These are phyloP conservation scores for Purshia tridentata DNA, from an alignment of 306 rosid genomes.

Conservation along the genomic window DNA sequence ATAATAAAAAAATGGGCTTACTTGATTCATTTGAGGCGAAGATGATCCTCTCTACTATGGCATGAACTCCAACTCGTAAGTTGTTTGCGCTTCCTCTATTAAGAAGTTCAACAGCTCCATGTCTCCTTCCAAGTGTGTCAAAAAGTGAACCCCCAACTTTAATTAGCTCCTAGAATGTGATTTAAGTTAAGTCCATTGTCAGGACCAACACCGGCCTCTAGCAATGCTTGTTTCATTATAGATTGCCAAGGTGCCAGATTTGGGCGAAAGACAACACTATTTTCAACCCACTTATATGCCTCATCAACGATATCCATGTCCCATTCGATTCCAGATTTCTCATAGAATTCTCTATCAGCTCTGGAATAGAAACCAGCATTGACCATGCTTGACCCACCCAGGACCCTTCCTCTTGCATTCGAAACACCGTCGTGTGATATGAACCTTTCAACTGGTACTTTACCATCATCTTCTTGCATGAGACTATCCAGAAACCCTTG, in stretches of 20 bases:
- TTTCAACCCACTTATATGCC: conserved; percentile 32
- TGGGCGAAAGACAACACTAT: not conserved
- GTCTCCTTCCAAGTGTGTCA: conserved; percentile 18
- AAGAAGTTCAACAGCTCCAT: conserved; percentile 25
- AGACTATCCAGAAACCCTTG: conserved; percentile 8
- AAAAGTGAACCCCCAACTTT: conserved; percentile 18
- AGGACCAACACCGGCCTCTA: conserved; percentile 22
- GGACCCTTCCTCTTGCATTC: conserved; percentile 24
- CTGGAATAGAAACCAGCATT: conserved; percentile 29
- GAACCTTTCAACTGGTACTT: conserved; percentile 22
- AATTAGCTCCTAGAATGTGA: conserved; percentile 14
- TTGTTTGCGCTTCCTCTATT: conserved; percentile 9
- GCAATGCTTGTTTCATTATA: conserved; percentile 1
- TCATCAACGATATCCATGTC: conserved; percentile 12
- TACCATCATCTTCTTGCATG: conserved; percentile 16
- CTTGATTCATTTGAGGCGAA: conserved; percentile 8
- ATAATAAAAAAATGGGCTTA: not conserved
- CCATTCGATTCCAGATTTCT: conserved; percentile 19
- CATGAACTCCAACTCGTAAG: conserved; percentile 14
- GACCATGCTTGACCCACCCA: conserved; percentile 32
- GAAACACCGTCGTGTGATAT: conserved; percentile 27
- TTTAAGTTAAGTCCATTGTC: conserved; percentile 24
- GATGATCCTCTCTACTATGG: conserved; percentile 18
- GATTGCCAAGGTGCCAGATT: conserved; percentile 10
- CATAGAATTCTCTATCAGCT: conserved; percentile 12